Conservation (phyloP, 805 yeast species). For the Starmerella vaccinii region DNA sequence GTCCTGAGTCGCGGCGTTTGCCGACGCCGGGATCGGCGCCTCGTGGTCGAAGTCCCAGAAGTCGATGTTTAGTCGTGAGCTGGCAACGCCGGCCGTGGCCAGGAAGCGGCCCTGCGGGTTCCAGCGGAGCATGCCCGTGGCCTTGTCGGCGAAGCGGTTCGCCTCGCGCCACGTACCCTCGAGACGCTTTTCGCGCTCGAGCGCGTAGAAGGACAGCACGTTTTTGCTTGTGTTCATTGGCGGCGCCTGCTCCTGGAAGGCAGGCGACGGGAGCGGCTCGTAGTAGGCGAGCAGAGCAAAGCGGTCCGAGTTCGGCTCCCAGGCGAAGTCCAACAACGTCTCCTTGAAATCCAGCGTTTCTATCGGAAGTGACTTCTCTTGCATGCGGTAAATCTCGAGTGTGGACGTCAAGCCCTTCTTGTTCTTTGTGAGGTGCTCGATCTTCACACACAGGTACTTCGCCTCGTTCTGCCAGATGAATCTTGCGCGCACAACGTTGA, state of each 20-base stretch:
- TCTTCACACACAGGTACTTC: slow-evolving; percentile 78
- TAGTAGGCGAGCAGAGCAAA: slow-evolving; percentile 66
- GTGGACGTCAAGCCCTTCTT: slow-evolving; percentile 85
- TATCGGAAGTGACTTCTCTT: slow-evolving; percentile 86
- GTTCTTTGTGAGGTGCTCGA: slow-evolving; percentile 93
- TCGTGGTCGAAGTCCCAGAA: slow-evolving; percentile 81
- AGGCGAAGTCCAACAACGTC: slow-evolving; percentile 73
- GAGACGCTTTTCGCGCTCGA: slow-evolving; percentile 50
- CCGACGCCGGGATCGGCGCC: slow-evolving; percentile 19
- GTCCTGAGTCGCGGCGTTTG: slow-evolving; percentile 20
- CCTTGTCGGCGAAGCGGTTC: slow-evolving; percentile 49
- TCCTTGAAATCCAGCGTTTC: slow-evolving; percentile 91
- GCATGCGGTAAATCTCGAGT: slow-evolving; percentile 78
- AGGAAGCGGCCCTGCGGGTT: slow-evolving; percentile 90
- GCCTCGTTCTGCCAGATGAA: slow-evolving; percentile 91
- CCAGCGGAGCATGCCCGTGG: slow-evolving; percentile 68
- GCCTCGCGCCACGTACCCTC: slow-evolving; percentile 50
- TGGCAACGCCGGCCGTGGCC: slow-evolving; percentile 38
- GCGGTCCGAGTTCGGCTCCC: slow-evolving; percentile 92
- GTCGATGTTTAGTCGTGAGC: slow-evolving; percentile 48
- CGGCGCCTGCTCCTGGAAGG: slow-evolving; percentile 13
- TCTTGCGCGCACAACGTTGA: slow-evolving; percentile 85
- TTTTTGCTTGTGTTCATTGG: slow-evolving; percentile 33
- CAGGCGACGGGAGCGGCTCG: slow-evolving; percentile 31
- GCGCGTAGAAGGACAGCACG: slow-evolving; percentile 67